These are phyloP conservation scores for Erodium trifolium DNA, from an alignment of 441 rosid genomes.

Conservation along the genomic window DNA sequence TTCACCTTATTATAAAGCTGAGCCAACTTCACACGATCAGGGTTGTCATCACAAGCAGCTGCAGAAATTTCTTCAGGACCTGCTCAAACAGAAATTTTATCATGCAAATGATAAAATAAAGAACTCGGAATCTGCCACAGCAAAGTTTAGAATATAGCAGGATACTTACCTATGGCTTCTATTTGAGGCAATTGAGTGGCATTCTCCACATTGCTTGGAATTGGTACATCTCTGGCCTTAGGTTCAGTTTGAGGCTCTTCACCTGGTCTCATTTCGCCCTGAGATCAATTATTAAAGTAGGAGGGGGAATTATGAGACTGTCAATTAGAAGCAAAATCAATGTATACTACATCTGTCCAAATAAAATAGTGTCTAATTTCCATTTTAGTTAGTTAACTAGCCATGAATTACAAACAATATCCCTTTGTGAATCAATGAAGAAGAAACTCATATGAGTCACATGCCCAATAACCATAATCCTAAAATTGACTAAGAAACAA, in stretches of 20 bases:
- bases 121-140: neutral
- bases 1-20: constrained; percentile 58
- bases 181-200: constrained; percentile 49
- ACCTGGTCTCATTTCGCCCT: constrained; percentile 31
- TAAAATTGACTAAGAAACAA: no score
- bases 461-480: no score
- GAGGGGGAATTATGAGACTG: neutral
- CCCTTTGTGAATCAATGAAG: no score
- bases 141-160: constrained; percentile 8
- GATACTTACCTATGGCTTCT: constrained; percentile 49
- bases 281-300: constrained; percentile 16
- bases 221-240: constrained; percentile 31
- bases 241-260: constrained; percentile 52
- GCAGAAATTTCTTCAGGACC: constrained; percentile 54
- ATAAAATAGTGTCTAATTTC: no score
- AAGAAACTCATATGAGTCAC: no score
- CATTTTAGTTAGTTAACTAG: no score
- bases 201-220: constrained; percentile 29
- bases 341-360: neutral
- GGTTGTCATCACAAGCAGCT: constrained; percentile 52
- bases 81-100: constrained; percentile 27
- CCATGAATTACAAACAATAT: neutral
- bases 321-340: neutral
- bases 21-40: constrained; percentile 49
- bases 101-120: neutral